Conservation (phyloP, 192 early-diverging fungal species). For the Haplosporangium gracile region DNA sequence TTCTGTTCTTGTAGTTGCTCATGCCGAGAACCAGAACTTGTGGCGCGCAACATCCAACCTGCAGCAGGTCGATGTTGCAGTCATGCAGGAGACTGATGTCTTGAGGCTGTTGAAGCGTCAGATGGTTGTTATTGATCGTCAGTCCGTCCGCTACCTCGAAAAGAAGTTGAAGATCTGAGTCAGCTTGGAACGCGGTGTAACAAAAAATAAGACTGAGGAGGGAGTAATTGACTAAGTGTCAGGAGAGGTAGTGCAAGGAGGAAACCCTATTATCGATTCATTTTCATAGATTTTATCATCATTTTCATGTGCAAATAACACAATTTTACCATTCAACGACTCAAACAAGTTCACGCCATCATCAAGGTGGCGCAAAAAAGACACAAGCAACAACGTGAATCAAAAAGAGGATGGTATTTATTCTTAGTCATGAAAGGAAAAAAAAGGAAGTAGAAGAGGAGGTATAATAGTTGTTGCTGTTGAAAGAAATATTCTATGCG, state of each 20-base stretch:
- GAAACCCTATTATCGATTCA: neutral
- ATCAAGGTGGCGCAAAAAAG: neutral
- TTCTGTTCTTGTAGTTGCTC: slow-evolving; percentile 58
- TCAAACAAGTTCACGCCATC: neutral
- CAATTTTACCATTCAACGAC: neutral
- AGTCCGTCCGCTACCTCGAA: slow-evolving; percentile 73
- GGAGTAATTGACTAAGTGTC: no score
- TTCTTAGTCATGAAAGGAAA: neutral
- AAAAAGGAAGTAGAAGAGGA: neutral
- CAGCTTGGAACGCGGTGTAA: neutral
- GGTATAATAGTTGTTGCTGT: neutral
- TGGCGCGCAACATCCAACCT: slow-evolving; percentile 74
- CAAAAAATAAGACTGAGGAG: neutral
- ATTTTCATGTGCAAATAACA: slow-evolving; percentile 11
- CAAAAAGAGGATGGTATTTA: neutral
- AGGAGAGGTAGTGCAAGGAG: neutral
- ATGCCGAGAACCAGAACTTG: slow-evolving; percentile 60
- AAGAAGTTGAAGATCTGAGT: slow-evolving; percentile 59
- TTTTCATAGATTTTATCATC: slow-evolving; percentile 5
- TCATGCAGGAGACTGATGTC: slow-evolving; percentile 75
- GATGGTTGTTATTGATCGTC: slow-evolving; percentile 75
- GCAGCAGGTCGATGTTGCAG: slow-evolving; percentile 68
- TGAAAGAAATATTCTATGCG: neutral
- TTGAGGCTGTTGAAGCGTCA: slow-evolving; percentile 77
- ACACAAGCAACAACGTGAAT: no score